phyloP scores from a whole-genome alignment of 345 rosid species.

The Geranium brycei region DNA sequence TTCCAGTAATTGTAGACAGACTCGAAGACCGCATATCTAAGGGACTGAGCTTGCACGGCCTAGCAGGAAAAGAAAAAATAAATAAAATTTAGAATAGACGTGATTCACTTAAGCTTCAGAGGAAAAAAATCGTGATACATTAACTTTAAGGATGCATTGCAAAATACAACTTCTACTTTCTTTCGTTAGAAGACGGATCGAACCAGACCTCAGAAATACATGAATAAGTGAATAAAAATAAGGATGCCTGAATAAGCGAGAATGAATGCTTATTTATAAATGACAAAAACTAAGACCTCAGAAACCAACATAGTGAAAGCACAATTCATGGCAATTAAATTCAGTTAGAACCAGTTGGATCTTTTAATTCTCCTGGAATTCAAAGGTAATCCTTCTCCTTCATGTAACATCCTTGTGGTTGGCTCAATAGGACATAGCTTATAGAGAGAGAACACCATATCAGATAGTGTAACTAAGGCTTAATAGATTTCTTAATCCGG shows the following conservation, averaged over 20 bases:
- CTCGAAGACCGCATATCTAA: conserved; percentile 53
- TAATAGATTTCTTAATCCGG: neutral
- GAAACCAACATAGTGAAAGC: neutral
- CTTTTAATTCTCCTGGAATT: neutral
- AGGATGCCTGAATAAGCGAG: too few species aligned
- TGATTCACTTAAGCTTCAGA: neutral
- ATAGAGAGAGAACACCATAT: neutral
- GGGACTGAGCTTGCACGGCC: conserved; percentile 64
- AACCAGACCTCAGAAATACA: too few species aligned
- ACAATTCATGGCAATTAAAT: neutral
- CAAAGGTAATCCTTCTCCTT: too few species aligned
- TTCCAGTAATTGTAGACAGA: conserved; percentile 80
- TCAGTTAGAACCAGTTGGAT: conserved; percentile 1
- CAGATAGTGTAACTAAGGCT: neutral
- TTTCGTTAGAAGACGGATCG: too few species aligned
- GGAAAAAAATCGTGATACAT: conserved; percentile 1
- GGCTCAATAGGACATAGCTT: neutral
- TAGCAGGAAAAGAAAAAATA: conserved; percentile 19
- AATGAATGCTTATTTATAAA: too few species aligned
- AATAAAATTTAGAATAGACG: conserved; percentile 1
- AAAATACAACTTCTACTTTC: neutral
- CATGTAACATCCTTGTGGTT: neutral
- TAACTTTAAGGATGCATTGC: neutral
- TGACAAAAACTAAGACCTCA: too few species aligned
- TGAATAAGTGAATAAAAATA: too few species aligned